Percentiles rank a stretch among this genome's conserved stretches.
Conservation (phyloP, 2,329 filamentous ascomycete species). For the Plectosphaerella plurivora region DNA sequence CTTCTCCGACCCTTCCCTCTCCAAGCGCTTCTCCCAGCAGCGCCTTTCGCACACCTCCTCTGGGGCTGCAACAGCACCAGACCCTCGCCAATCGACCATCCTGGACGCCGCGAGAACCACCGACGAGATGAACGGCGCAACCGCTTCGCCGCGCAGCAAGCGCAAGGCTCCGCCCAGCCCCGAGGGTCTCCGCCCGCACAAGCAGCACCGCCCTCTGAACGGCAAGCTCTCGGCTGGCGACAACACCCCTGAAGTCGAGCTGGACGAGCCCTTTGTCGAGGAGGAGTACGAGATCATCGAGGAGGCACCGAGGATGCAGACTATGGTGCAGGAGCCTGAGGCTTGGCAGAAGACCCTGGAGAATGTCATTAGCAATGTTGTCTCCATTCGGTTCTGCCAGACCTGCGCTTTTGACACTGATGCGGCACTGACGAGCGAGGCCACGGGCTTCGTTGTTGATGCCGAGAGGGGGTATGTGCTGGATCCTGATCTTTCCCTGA, state of each 20-base stretch:
- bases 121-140: slow-evolving; percentile 38
- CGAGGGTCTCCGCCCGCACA: slow-evolving; percentile 31
- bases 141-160: slow-evolving; percentile 39
- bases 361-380: slow-evolving; percentile 88
- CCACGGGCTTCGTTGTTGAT: slow-evolving; percentile 96
- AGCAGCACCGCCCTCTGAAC: slow-evolving; percentile 37
- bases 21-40: no score
- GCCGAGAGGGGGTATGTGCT: slow-evolving; percentile 71
- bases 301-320: slow-evolving; percentile 24
- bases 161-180: slow-evolving; percentile 45
- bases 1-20: not conserved
- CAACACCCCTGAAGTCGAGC: slow-evolving; percentile 39
- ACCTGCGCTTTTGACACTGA: slow-evolving; percentile 99
- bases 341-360: slow-evolving; percentile 98
- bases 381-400: slow-evolving; percentile 98
- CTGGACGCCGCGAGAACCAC: not conserved
- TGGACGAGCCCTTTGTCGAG: slow-evolving; percentile 15
- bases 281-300: slow-evolving; percentile 31
- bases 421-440: slow-evolving; percentile 85
- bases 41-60: no score
- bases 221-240: slow-evolving; percentile 45
- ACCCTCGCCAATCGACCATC: no score
- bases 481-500: not conserved
- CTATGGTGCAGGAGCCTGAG: slow-evolving; percentile 14
- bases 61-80: no score